These are phyloP conservation scores for Cerrena zonata DNA, from an alignment of 1,284 basidiomycete species.

Conservation along the genomic window DNA sequence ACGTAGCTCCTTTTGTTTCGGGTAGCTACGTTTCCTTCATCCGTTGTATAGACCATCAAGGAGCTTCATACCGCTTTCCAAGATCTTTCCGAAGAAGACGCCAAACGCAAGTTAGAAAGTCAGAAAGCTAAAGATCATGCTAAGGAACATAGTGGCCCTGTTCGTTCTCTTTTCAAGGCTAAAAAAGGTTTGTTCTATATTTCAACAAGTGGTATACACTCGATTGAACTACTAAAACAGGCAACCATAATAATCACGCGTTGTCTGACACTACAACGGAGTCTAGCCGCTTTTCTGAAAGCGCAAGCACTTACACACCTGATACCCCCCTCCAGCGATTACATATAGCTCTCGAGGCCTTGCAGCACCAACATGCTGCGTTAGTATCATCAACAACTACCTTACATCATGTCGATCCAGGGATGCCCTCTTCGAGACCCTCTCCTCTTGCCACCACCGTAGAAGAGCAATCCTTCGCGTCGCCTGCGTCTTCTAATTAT, in stretches of 20 bases:
- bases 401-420: slow-evolving; percentile 33
- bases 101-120: slow-evolving; percentile 18
- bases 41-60: slow-evolving; percentile 21
- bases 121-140: slow-evolving; percentile 21
- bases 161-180: slow-evolving; percentile 25
- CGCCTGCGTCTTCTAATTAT: slow-evolving; percentile 23
- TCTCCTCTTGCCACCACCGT: slow-evolving; percentile 43
- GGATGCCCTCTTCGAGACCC: slow-evolving; percentile 28
- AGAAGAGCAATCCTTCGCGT: slow-evolving; percentile 42
- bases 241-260: background rate
- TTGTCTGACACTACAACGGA: slow-evolving; percentile 2
- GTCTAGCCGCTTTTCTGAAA: background rate
- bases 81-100: slow-evolving; percentile 21
- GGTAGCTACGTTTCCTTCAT: background rate
- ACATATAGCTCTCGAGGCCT: slow-evolving; percentile 40
- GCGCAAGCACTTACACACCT: slow-evolving; percentile 9
- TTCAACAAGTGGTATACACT: background rate
- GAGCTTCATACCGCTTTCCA: slow-evolving; percentile 23
- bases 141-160: slow-evolving; percentile 19
- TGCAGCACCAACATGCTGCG: slow-evolving; percentile 55
- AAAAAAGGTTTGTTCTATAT: slow-evolving; percentile 21
- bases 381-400: slow-evolving; percentile 43
- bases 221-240: background rate
- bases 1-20: slow-evolving; percentile 23
- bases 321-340: slow-evolving; percentile 36